phyloP scores from a whole-genome alignment of 2,329 filamentous ascomycete genomes.

The Cordyceps cicadae region DNA sequence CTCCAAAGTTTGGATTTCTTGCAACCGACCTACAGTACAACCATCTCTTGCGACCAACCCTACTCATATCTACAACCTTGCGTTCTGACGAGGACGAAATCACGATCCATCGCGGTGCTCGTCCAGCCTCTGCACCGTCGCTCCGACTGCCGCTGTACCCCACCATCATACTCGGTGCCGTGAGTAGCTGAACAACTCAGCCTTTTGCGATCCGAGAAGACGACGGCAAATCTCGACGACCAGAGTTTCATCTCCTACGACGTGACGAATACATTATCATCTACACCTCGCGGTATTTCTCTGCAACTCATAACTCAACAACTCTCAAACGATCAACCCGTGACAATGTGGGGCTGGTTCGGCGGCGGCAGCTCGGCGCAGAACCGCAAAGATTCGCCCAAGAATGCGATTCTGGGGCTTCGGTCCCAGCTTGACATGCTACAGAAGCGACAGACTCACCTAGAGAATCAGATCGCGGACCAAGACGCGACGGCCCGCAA shows the following conservation, averaged over 20 bases:
- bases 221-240: background rate
- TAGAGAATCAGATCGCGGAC: conserved; percentile 87
- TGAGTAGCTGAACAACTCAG: background rate
- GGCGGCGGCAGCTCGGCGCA: conserved; percentile 73
- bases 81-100: background rate
- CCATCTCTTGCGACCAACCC: background rate
- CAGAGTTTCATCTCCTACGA: background rate
- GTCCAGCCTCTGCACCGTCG: background rate
- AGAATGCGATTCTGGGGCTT: conserved; percentile 88
- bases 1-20: background rate
- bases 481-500: conserved; percentile 85
- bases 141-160: conserved; percentile 6
- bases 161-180: background rate
- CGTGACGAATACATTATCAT: background rate
- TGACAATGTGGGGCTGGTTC: conserved; percentile 77
- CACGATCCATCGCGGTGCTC: background rate
- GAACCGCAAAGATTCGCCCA: conserved; percentile 87
- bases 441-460: conserved; percentile 87
- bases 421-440: conserved; percentile 92
- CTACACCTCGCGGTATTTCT: background rate
- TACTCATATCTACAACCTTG: background rate
- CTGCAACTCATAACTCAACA: conserved; percentile 8
- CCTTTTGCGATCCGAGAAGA: conserved; percentile 1
- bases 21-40: background rate
- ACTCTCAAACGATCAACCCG: background rate